A percentile compares a stretch with the other conserved stretches of the same genome.
phyloP scores from a whole-genome alignment of 1,284 basidiomycete genomes.

The Irpex rosettiformis region DNA sequence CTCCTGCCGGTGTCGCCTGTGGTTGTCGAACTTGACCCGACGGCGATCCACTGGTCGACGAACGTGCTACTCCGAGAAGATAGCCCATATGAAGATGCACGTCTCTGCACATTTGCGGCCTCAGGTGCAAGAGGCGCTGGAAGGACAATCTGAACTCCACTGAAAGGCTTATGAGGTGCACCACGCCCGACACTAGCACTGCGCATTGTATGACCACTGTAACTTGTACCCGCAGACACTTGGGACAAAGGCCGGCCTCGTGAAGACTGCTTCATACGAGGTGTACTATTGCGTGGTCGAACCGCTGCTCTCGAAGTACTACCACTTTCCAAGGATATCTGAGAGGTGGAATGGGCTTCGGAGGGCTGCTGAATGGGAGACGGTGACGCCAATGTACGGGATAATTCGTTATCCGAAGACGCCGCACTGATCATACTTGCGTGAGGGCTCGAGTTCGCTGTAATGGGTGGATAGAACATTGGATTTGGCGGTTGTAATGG shows the following conservation, averaged over 20 bases:
- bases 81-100: constrained; percentile 23
- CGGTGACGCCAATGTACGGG: not conserved
- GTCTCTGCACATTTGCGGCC: constrained; percentile 23
- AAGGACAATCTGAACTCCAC: constrained; percentile 57
- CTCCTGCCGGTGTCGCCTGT: not conserved
- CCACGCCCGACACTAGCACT: constrained; percentile 16
- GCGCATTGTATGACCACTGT: constrained; percentile 28
- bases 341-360: constrained; percentile 5
- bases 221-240: constrained; percentile 36
- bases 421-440: constrained; percentile 19
- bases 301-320: not conserved
- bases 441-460: constrained; percentile 15
- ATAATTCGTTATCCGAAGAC: constrained; percentile 16
- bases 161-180: constrained; percentile 35
- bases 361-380: constrained; percentile 9
- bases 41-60: constrained; percentile 29
- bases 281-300: constrained; percentile 9
- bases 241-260: constrained; percentile 32
- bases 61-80: constrained; percentile 21
- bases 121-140: constrained; percentile 44
- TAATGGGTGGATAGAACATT: constrained; percentile 19
- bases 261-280: constrained; percentile 1
- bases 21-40: constrained; percentile 7
- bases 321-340: constrained; percentile 2
- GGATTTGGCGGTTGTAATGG: constrained; percentile 26